Conservation (phyloP, 2,329 filamentous ascomycete genomes). For the Diaporthe vaccinii region DNA sequence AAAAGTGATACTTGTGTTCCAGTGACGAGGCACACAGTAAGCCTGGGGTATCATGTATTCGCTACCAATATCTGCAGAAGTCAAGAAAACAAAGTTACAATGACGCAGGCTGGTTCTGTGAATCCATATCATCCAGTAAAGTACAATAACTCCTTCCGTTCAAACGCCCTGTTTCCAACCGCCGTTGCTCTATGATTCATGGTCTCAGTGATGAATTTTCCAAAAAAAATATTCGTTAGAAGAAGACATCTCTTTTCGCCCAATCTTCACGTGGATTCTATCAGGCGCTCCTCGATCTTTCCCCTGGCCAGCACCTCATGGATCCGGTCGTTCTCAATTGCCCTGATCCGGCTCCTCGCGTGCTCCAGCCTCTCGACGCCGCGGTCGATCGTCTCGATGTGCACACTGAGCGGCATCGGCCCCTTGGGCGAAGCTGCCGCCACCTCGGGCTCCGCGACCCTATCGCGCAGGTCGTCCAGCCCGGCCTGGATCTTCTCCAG, state of each 20-base stretch:
- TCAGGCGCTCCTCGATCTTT: constrained; percentile 56
- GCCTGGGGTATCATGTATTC: constrained; percentile 22
- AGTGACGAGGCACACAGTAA: not conserved
- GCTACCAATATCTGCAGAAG: constrained; percentile 18
- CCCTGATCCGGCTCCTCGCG: constrained; percentile 71
- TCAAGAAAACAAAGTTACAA: constrained; percentile 12
- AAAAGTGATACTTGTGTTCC: not conserved
- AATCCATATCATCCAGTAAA: constrained; percentile 5
- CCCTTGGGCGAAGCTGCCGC: constrained; percentile 53
- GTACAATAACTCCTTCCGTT: not conserved
- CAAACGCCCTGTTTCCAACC: constrained; percentile 23
- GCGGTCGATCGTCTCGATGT: constrained; percentile 80
- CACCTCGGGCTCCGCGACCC: constrained; percentile 76
- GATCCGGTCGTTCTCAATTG: constrained; percentile 70
- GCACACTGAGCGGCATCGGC: constrained; percentile 76
- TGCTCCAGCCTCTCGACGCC: constrained; percentile 79
- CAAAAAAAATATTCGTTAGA: not conserved
- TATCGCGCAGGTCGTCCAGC: constrained; percentile 78
- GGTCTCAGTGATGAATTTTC: not conserved
- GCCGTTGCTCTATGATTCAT: not conserved
- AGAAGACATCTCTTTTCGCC: not conserved
- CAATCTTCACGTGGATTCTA: constrained; percentile 50
- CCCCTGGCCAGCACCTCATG: constrained; percentile 64
- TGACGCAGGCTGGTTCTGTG: constrained; percentile 21
- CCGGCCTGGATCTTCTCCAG: constrained; percentile 80